These are phyloP conservation scores for Pestalotiopsis fici DNA, from an alignment of 2,329 filamentous ascomycete species.

Conservation along the genomic window DNA sequence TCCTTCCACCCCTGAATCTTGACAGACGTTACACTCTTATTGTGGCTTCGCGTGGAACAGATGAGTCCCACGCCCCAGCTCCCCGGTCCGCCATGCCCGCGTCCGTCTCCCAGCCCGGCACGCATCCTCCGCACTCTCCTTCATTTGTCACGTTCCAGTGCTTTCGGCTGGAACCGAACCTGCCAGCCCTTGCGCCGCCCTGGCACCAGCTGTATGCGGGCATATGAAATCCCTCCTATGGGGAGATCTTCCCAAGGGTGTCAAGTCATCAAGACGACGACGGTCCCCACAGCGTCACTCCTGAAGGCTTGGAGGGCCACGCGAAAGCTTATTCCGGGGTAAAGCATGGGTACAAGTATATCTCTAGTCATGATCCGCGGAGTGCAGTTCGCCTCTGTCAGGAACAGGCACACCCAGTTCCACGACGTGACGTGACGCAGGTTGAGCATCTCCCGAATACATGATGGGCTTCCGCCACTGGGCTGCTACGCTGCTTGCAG, in stretches of 20 bases:
- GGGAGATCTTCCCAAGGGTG: slow-evolving; percentile 2
- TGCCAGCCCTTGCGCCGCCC: slow-evolving; percentile 1
- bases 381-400: background rate
- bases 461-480: slow-evolving; percentile 1
- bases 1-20: background rate
- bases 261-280: background rate
- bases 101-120: slow-evolving; percentile 5
- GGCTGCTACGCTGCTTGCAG: slow-evolving; percentile 4
- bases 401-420: background rate
- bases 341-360: slow-evolving; percentile 1
- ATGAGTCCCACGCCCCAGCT: background rate
- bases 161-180: slow-evolving; percentile 4
- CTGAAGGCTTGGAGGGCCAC: background rate
- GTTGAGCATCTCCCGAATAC: background rate
- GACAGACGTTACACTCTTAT: slow-evolving; percentile 8
- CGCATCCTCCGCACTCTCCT: slow-evolving; percentile 8
- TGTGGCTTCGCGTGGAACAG: background rate
- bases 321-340: background rate
- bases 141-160: background rate
- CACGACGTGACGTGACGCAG: background rate
- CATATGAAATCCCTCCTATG: slow-evolving; percentile 11
- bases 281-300: background rate
- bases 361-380: background rate
- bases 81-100: slow-evolving; percentile 7
- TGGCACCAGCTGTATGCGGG: slow-evolving; percentile 3